phyloP scores from a whole-genome alignment of 73 alveolate species.

The Vitrella brassicaformis region DNA sequence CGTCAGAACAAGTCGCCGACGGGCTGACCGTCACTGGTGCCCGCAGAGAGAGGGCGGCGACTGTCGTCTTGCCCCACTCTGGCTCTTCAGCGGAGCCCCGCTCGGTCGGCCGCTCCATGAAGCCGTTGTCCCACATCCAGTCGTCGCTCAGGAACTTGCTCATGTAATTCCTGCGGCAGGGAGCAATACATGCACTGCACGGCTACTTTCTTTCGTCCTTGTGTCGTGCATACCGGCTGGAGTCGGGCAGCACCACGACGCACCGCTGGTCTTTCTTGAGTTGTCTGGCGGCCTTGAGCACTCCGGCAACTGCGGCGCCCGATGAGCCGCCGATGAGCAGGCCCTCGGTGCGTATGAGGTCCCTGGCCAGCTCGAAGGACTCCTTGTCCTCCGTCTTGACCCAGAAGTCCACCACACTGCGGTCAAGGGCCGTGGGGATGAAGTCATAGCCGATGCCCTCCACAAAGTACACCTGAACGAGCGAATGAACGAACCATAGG shows the following conservation, averaged over 20 bases:
- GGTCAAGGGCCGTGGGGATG: constrained; percentile 65
- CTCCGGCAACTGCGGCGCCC: constrained; percentile 67
- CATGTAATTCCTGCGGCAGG: constrained; percentile 54
- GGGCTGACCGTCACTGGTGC: neutral
- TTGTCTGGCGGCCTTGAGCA: constrained; percentile 33
- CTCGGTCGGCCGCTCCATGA: neutral
- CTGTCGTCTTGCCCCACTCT: neutral
- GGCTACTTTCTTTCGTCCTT: no score
- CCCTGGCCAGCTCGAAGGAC: constrained; percentile 72
- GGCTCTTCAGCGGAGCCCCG: neutral
- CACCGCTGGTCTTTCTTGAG: constrained; percentile 42
- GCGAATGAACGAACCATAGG: neutral
- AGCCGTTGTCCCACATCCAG: neutral
- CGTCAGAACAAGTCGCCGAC: neutral
- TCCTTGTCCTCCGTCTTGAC: constrained; percentile 65
- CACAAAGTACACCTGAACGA: neutral
- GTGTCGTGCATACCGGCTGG: no score
- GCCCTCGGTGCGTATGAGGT: constrained; percentile 73
- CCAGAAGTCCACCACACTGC: constrained; percentile 58
- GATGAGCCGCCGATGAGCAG: constrained; percentile 84
- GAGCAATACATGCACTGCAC: no score
- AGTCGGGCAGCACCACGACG: constrained; percentile 42
- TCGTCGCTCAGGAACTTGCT: constrained; percentile 1
- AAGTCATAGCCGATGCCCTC: constrained; percentile 54
- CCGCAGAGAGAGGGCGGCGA: neutral